Evolutionary conservation across 768 basidiomycete genomes (phyloP), one percentile per base, ranked within the genome.

Genomic region (Xanthoconium purpureum): DNA sequence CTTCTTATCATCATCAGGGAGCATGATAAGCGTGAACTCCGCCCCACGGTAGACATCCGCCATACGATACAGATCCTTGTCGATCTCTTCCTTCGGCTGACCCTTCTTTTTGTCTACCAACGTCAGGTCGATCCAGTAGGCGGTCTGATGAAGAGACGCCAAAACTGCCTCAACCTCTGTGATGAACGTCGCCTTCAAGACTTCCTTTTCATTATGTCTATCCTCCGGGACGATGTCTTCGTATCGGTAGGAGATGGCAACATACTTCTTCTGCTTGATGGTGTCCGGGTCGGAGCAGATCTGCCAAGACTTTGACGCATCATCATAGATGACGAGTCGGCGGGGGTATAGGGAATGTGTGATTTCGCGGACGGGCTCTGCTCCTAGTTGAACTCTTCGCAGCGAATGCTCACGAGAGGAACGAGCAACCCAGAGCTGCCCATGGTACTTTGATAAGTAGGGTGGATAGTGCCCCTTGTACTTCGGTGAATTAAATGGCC

Each of bases 361-460:
- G 28, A 57, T 42, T 12, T 55, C 33, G 9, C 30, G n/a, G 14
- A 56, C 39, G 18, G 36, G 48, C 37, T 63, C 56, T n/a, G 2
- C 62, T 20, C 24, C 24, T 2, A 40, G 10, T 33, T 20, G 30
- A 28, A 24, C 50, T 7, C 0, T 30, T 13, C 64, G 66, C 13
- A 66, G 37, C 43, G 66, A 63, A 45, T 59, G 50, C 17, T 70
- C 69, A 37, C 40, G 53, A 40, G 64, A 55, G 8, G 64, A 63
- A 47, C 58, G 58, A 53, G 67, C 32, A 20, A 29, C 40, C 69
- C 66, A 71, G 17, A 71, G 61, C 2, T 69, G 66, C 2, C 66
- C 58, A 15, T 54, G 37, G 38, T 61, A 66, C 45, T 28, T 60
- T 17, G 64, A 55, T 38, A 61, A 44, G 38, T 68, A 68, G 28